These are phyloP conservation scores for Aspergillus indologenus DNA, from an alignment of 495 filamentous ascomycete species.

Conservation along the genomic window DNA sequence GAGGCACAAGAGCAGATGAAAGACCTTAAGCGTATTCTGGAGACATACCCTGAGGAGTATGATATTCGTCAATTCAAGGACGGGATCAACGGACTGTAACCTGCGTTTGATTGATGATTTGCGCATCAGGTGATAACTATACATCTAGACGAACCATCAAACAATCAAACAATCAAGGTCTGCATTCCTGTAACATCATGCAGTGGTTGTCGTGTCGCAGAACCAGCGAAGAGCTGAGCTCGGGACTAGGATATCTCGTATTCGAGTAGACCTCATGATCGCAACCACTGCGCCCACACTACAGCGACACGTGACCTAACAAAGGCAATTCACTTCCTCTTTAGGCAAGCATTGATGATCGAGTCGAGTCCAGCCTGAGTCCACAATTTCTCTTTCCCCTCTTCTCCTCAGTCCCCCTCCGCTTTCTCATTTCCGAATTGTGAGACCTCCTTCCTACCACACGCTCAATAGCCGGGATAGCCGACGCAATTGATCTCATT, in stretches of 20 bases:
- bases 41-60: slow-evolving; percentile 92
- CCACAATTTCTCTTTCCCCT: no score
- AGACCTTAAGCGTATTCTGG: slow-evolving; percentile 70
- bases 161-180: background rate
- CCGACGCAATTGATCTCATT: background rate
- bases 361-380: no score
- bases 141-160: background rate
- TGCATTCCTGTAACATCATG: background rate
- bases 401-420: no score
- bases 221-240: background rate
- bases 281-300: background rate
- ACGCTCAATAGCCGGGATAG: background rate
- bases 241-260: background rate
- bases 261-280: background rate
- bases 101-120: background rate
- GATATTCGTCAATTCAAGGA: slow-evolving; percentile 75
- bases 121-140: background rate
- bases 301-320: no score
- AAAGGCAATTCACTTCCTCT: no score
- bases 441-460: background rate
- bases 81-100: slow-evolving; percentile 63
- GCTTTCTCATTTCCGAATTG: background rate
- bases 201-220: background rate
- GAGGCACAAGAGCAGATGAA: slow-evolving; percentile 77
- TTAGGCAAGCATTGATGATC: no score